Conservation (phyloP, 805 yeast species). For the Tetrapisispora pingtungensis region DNA sequence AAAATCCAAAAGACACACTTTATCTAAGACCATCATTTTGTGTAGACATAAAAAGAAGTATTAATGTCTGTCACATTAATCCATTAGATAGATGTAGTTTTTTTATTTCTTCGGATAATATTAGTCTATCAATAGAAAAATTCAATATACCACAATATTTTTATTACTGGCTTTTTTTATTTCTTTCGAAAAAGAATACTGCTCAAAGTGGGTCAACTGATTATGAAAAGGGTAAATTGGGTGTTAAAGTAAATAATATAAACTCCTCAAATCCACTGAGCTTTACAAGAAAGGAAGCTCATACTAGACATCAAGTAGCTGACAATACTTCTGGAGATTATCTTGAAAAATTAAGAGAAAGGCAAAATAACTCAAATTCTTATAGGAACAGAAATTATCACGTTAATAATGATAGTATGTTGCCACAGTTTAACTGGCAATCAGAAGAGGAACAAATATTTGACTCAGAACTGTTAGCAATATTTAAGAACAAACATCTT, state of each 20-base stretch:
- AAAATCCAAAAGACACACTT: not conserved
- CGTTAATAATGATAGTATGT: not conserved
- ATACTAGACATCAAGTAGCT: too few species aligned
- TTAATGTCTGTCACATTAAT: conserved; percentile 18
- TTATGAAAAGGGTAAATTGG: too few species aligned
- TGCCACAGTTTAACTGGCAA: not conserved
- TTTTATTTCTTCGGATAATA: conserved; percentile 58
- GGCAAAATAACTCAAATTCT: not conserved
- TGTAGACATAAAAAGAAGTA: conserved; percentile 11
- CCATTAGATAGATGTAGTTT: conserved; percentile 33
- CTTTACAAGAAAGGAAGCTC: too few species aligned
- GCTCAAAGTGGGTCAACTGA: not conserved
- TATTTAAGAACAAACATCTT: not conserved
- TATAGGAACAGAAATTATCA: not conserved
- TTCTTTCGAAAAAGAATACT: not conserved
- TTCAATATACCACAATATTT: conserved; percentile 2
- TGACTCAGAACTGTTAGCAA: not conserved
- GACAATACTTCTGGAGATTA: not conserved
- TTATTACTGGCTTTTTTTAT: conserved; percentile 1
- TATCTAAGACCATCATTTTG: conserved; percentile 18
- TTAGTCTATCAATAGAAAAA: conserved; percentile 20
- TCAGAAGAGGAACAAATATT: not conserved
- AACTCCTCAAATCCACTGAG: too few species aligned
- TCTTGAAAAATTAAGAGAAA: not conserved
- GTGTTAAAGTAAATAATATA: not conserved